phyloP scores from a whole-genome alignment of 129 eudicot genomes.

The Pseudognaphalium luteoalbum region DNA sequence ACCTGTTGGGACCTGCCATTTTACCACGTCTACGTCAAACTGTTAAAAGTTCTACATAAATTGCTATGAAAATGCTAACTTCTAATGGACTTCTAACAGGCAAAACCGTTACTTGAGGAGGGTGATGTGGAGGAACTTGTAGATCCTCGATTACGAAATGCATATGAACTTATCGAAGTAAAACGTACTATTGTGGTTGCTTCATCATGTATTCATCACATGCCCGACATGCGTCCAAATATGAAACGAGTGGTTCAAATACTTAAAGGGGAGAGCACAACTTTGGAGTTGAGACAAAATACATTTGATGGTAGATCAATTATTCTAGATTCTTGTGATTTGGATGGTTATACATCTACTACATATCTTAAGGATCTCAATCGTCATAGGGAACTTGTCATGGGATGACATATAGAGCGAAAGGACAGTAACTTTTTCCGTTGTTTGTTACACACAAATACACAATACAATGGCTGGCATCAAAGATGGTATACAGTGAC shows the following conservation, averaged over 20 bases:
- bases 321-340: conserved; percentile 52
- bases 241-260: conserved; percentile 61
- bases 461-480: neutral
- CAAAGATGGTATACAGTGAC: conserved; percentile 13
- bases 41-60: neutral
- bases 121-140: conserved; percentile 49
- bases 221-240: conserved; percentile 58
- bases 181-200: conserved; percentile 57
- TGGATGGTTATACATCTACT: conserved; percentile 60
- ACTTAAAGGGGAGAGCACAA: conserved; percentile 48
- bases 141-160: conserved; percentile 58
- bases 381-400: conserved; percentile 55
- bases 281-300: conserved; percentile 48
- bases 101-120: conserved; percentile 62
- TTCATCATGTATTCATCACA: conserved; percentile 62
- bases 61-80: neutral
- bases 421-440: neutral
- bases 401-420: conserved; percentile 38
- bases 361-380: conserved; percentile 58
- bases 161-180: conserved; percentile 48
- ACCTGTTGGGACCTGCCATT: too few species aligned
- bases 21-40: neutral
- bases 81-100: conserved; percentile 32
- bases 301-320: conserved; percentile 48
- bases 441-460: conserved; percentile 8